These are phyloP conservation scores for Monosporascus ibericus DNA, from an alignment of 2,329 filamentous ascomycete species.

Conservation along the genomic window DNA sequence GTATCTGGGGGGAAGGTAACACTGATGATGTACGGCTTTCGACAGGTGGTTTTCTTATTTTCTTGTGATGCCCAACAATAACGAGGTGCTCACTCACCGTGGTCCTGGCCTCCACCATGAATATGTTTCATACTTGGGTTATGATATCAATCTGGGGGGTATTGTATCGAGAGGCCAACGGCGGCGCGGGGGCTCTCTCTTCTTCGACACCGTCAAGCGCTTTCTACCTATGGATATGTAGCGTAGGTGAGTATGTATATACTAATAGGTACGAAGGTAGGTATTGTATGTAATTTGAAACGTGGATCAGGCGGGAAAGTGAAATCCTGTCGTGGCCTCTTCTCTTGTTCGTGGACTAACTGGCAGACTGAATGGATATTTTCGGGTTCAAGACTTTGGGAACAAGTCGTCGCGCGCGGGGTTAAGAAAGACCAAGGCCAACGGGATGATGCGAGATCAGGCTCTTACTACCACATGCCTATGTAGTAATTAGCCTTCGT, in stretches of 20 bases:
- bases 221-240: too few relatives aligned
- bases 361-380: too few relatives aligned
- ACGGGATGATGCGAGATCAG: not conserved
- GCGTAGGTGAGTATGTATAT: too few relatives aligned
- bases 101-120: conserved; percentile 35
- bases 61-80: not conserved
- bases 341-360: too few relatives aligned
- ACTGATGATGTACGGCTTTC: not conserved
- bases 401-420: too few relatives aligned
- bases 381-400: too few relatives aligned
- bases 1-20: not conserved
- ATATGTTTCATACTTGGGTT: conserved; percentile 38
- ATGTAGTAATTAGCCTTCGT: not conserved
- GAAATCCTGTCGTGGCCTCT: too few relatives aligned
- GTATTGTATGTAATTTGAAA: too few relatives aligned
- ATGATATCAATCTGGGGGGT: conserved; percentile 10
- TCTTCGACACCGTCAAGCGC: too few relatives aligned
- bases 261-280: too few relatives aligned
- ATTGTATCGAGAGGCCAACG: conserved; percentile 9
- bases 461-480: not conserved
- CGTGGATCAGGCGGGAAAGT: too few relatives aligned
- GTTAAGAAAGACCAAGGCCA: too few relatives aligned
- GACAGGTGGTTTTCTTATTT: not conserved
- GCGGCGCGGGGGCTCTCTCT: conserved; percentile 5
- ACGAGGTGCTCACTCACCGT: conserved; percentile 29